Evolutionary conservation across 2,329 filamentous ascomycete genomes (phyloP), one percentile per base, ranked within the genome.

Genomic region (Monilinia polystroma): DNA sequence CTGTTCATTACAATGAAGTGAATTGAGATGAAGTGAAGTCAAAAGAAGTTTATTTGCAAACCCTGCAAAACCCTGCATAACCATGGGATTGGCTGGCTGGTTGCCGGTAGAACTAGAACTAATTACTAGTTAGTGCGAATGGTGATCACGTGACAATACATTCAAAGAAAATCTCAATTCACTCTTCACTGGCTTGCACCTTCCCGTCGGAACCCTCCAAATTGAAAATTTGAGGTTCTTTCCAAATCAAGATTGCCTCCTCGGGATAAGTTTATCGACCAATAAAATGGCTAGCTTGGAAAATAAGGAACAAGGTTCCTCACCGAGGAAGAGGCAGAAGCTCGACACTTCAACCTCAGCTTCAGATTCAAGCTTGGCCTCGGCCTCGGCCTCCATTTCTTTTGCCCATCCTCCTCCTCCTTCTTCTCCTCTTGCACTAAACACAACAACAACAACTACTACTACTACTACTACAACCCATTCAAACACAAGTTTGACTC

Each of bases 261-360:
- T 51, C 26, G 45, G 26, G n/a, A 41, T 43, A 60, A 47, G 20
- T 23, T 51, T 20, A 26, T 66, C 53, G 29, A 56, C 69, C 45
- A 47, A 49, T 49, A 49, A 60, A 18, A 72, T 72, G 71, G 60
- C 69, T 70, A 72, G 69, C 63, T 45, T 64, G 56, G 64, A 63
- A 63, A 56, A 41, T 23, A 43, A 45, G 16, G 58, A 64, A 41
- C 54, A 43, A 62, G 38, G 26, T 54, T 53, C 47, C 55, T 71
- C 68, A 64, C 72, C 70, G 18, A 54, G 64, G 20, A 74, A 74
- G 64, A 66, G 67, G 26, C 69, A 69, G 65, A 72, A 66, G 62
- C 67, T 69, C 20, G 69, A 64, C 32, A 51, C 55, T 52, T 52
- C 66, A 57, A 58, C 47, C 23, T 63, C 60, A 16, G 56, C 38